Percentiles rank a stretch among this genome's conserved stretches.
Conservation (phyloP, 495 filamentous ascomycete genomes). For the Neurospora sp. region DNA sequence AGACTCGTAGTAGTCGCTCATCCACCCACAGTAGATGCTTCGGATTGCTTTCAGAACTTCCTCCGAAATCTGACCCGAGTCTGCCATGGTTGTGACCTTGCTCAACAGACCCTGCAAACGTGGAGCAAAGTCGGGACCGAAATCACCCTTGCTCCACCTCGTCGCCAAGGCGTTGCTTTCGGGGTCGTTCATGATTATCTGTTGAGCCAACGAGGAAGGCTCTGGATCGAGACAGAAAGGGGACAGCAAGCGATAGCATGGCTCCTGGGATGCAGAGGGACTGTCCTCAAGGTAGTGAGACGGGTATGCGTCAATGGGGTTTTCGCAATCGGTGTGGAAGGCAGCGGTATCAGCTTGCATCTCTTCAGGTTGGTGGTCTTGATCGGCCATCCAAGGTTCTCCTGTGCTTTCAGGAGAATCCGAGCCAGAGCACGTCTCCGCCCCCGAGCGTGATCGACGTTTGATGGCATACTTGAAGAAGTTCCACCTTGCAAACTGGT, state of each 20-base stretch:
- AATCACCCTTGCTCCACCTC: conserved; percentile 12
- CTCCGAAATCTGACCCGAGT: background rate
- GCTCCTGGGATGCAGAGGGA: background rate
- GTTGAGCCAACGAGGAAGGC: conserved; percentile 20
- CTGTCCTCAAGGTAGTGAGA: background rate
- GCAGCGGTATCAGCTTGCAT: background rate
- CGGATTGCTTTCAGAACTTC: conserved; percentile 13
- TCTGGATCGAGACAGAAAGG: conserved; percentile 14
- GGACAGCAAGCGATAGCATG: background rate
- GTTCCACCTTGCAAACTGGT: conserved; percentile 21
- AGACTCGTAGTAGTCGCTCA: conserved; percentile 20
- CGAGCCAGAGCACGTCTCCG: conserved; percentile 1
- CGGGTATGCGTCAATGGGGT: background rate
- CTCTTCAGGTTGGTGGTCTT: background rate
- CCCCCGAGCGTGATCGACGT: conserved; percentile 5
- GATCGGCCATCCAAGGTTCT: background rate
- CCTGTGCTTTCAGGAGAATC: background rate
- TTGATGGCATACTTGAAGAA: conserved; percentile 26
- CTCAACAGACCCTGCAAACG: conserved; percentile 3
- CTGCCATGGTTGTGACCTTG: background rate
- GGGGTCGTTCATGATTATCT: conserved; percentile 13
- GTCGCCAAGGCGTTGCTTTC: conserved; percentile 11
- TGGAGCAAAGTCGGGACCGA: conserved; percentile 8
- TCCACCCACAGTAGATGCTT: conserved; percentile 15
- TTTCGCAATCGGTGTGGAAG: background rate